Base-by-base conservation (phyloP, 2,329 filamentous ascomycete genomes). In the Colletotrichum simmondsii region DNA sequence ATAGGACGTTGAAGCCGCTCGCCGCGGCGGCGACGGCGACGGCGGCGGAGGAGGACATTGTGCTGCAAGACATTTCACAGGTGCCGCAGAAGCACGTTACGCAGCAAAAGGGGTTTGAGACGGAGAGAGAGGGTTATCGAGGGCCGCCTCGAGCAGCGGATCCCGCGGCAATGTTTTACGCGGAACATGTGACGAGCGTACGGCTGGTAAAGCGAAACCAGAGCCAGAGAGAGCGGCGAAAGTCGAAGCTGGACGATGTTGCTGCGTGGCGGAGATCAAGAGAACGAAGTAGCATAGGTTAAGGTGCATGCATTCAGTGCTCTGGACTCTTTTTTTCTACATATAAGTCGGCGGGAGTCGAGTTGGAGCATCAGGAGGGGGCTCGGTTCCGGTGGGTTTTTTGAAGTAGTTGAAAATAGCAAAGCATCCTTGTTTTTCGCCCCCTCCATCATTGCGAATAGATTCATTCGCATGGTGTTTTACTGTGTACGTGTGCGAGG, bases 201-300 rank as follows among this genome's bases (percentile, higher is more conserved):
- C 65, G 72, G 52, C 69, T 75, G 61, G 72, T 75, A 19, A 68
- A 64, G 49, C 69, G 69, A 14, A 65, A 73, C 35, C 57, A 74
- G 28, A 69, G 62, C 19, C 69, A 74, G 54, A 72, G 72, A 28
- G 74, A 75, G 57, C 58, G 59, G 32, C 68, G 72, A 28, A 75
- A 70, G 42, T 56, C 71, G 35, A 70, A 30, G 68, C 57, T 70
- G 16, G 10, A 56, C 49, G 60, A 57, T 19, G 52, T 52, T 11
- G 60, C 30, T 16, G 52, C 37, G 28, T 57, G 52, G 52, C 52
- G 62, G 22, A 24, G 46, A n/a, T 70, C 60, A 4, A 64, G 60
- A 32, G 46, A 57, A 19, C 61, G 67, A 37, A 61, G 49, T 37
- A 73, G 71, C 56, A 61, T 73, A 61, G 71, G 60, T 62, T 73